Base-by-base conservation (phyloP, 495 filamentous ascomycete species). In the Zalerion maritima region DNA sequence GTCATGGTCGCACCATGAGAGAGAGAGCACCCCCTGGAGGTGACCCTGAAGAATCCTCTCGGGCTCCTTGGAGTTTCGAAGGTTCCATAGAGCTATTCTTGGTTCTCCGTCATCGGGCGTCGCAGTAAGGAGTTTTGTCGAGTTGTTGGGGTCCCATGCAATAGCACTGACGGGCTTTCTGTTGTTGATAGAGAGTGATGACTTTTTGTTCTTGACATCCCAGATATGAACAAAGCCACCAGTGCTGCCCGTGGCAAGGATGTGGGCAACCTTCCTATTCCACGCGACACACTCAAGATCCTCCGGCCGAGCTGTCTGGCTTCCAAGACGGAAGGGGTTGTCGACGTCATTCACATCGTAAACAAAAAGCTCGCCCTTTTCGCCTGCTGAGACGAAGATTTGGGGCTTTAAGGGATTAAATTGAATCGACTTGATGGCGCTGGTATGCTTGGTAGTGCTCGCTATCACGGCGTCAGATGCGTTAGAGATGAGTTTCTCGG, bases 201-300 rank as follows among this genome's bases (percentile, higher is more conserved):
- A 85, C 56, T 87, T 93, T 68, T 91, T 94, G 0, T 77, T 79
- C 62, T 92, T 94, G 24, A 96, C 71, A 62, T 99, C 89, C 89
- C 89, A 99, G 2, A 99, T 86, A 7, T 89, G 94, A 16, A 96
- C 85, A 45, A 94, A 93, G 7, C 89, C 89, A 12, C 84, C 89
- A 40, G 73, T 84, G 47, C 87, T 85, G 38, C 89, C 89, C 8
- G 89, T 94, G 16, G 84, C 91, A 36, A 96, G 55, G 45, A 99
- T 99, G 52, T 99, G 86, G 13, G 86, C 65, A 21, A 94, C 86
- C 60, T 93, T 96, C 44, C 85, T 85, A 58, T 99, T 99, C 89
- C 89, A 99, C 40, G 94, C 87, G 43, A 96, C 59, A 35, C 82
- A 85, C 37, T 94, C 85, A 37, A 94, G 78, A 43, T 96, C 91